These are phyloP conservation scores for Penicillium fimorum DNA, from an alignment of 495 filamentous ascomycete species.

Conservation along the genomic window DNA sequence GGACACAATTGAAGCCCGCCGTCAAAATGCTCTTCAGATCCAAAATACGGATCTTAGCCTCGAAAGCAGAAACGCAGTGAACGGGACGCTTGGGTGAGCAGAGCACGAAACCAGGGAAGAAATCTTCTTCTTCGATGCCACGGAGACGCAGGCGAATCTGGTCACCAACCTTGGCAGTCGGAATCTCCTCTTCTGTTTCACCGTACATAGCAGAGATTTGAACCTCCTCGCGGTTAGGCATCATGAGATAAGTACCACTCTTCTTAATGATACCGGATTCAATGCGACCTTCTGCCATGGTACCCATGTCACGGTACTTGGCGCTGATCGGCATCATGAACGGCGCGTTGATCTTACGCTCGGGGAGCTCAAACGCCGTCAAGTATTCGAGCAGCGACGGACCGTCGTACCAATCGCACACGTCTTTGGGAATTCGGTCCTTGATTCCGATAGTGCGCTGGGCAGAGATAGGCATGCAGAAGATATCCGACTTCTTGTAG, in stretches of 20 bases:
- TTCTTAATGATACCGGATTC: conserved; percentile 92
- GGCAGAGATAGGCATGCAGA: conserved; percentile 95
- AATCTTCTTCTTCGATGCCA: conserved; percentile 96
- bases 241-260: conserved; percentile 77
- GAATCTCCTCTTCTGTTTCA: conserved; percentile 92
- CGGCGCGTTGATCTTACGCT: conserved; percentile 94
- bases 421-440: conserved; percentile 73
- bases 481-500: conserved; percentile 90
- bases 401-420: conserved; percentile 80
- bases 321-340: conserved; percentile 99
- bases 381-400: conserved; percentile 95
- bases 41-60: conserved; percentile 94
- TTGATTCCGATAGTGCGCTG: conserved; percentile 84
- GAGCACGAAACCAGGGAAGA: conserved; percentile 94
- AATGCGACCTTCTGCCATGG: conserved; percentile 95
- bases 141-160: conserved; percentile 90
- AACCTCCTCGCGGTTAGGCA: conserved; percentile 86
- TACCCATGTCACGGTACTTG: conserved; percentile 97
- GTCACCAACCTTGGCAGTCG: conserved; percentile 80
- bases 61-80: conserved; percentile 84
- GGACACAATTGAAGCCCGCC: conserved; percentile 85
- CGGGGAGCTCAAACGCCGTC: conserved; percentile 82
- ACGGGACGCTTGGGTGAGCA: conserved; percentile 90
- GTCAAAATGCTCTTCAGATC: conserved; percentile 92
- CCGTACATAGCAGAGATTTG: conserved; percentile 83